Conservation (phyloP, 2,329 filamentous ascomycete species). For the Malbranchea zuffiana region DNA sequence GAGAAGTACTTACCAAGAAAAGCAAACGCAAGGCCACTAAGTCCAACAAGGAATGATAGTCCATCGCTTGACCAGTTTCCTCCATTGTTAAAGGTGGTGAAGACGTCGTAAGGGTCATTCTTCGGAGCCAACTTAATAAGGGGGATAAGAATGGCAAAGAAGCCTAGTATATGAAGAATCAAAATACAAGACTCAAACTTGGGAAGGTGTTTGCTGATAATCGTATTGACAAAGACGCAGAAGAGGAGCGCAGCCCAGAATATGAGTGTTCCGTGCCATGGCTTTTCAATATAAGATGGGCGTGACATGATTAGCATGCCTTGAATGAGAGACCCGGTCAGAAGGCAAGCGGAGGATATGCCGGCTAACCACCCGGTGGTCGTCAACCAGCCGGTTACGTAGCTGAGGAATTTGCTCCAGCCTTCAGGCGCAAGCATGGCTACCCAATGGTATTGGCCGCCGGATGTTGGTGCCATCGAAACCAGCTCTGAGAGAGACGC, state of each 20-base stretch:
- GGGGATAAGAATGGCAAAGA: slow-evolving; percentile 33
- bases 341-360: slow-evolving; percentile 26
- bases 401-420: slow-evolving; percentile 27
- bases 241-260: slow-evolving; percentile 40
- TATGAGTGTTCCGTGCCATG: slow-evolving; percentile 37
- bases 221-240: slow-evolving; percentile 42
- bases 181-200: slow-evolving; percentile 43
- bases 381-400: slow-evolving; percentile 31
- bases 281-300: slow-evolving; percentile 18
- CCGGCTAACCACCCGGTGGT: slow-evolving; percentile 30
- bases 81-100: slow-evolving; percentile 30
- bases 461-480: slow-evolving; percentile 32
- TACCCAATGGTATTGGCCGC: slow-evolving; percentile 34
- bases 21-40: slow-evolving; percentile 18
- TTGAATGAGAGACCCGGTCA: slow-evolving; percentile 27
- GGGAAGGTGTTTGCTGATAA: slow-evolving; percentile 37
- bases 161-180: slow-evolving; percentile 39
- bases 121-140: slow-evolving; percentile 25
- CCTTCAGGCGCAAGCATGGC: slow-evolving; percentile 28
- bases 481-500: slow-evolving; percentile 32
- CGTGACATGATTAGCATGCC: slow-evolving; percentile 27
- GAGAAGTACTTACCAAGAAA: slow-evolving; percentile 17
- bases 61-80: slow-evolving; percentile 30
- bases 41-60: slow-evolving; percentile 31
- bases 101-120: slow-evolving; percentile 21